These are phyloP conservation scores for Dispira parvispora DNA, from an alignment of 192 early-diverging fungal genomes.

Conservation along the genomic window DNA sequence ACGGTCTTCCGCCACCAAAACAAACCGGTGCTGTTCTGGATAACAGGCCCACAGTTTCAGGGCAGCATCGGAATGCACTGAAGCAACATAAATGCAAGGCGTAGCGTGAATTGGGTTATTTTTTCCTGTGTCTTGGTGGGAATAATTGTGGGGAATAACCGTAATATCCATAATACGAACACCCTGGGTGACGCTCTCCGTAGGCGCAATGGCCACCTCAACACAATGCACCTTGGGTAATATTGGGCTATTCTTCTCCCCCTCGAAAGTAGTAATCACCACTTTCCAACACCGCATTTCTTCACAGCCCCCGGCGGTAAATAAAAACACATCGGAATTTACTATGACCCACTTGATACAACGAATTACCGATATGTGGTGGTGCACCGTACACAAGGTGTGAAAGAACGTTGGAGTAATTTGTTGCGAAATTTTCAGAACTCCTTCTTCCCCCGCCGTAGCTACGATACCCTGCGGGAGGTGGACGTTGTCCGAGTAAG, in stretches of 20 bases:
- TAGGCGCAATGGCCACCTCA: conserved; percentile 12
- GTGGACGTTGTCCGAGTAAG: not conserved
- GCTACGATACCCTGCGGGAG: not conserved
- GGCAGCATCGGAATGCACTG: conserved; percentile 58
- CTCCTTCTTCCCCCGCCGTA: conserved; percentile 20
- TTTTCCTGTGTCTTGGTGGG: no score
- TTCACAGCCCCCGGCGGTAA: conserved; percentile 41
- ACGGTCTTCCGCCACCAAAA: conserved; percentile 13
- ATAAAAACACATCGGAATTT: not conserved
- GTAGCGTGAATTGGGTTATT: no score
- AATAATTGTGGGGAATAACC: conserved; percentile 15
- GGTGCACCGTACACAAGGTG: conserved; percentile 13
- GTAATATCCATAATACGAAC: conserved; percentile 58
- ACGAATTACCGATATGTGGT: conserved; percentile 36
- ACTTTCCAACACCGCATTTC: conserved; percentile 49
- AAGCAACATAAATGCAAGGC: conserved; percentile 15
- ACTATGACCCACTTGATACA: conserved; percentile 24
- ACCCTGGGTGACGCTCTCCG: conserved; percentile 7
- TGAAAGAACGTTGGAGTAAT: not conserved
- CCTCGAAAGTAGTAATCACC: conserved; percentile 10
- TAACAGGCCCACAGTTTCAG: conserved; percentile 25
- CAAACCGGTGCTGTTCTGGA: not conserved
- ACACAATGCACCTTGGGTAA: conserved; percentile 23
- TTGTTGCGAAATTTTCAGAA: not conserved
- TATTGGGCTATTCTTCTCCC: conserved; percentile 7